Evolutionary conservation across 2,329 filamentous ascomycete genomes (phyloP), one percentile per base, ranked within the genome.

Genomic region (Rutstroemia sydowiana): DNA sequence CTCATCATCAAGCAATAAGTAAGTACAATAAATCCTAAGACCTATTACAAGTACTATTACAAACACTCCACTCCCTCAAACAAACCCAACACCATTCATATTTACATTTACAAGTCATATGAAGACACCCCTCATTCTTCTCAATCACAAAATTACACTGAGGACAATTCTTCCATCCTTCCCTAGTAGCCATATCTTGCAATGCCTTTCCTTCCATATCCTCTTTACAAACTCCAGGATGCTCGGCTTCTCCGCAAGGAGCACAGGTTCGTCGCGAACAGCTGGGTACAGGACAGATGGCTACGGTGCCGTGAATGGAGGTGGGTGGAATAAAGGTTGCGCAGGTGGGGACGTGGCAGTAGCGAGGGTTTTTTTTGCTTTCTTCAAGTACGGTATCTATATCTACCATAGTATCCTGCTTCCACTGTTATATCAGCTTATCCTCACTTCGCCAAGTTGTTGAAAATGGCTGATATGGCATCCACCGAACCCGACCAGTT

Each of bases 21-120:
- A n/a, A n/a, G n/a, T n/a, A n/a, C n/a, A n/a, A 4, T 26, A 26
- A 26, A 8, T 26, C 23, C 23, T 26, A 42, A 23, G 39, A 42
- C 39, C 39, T 21, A 20, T 50, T 45, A 51, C 57, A 60, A 41
- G 52, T 54, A 52, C 51, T 55, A 6, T 49, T 54, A 53, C 58
- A 61, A 3, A 45, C 36, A 11, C 34, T 45, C 59, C 58, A 61
- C 14, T 59, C 54, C 23, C 54, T 48, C 39, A 54, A 47, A 55
- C 62, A 66, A 16, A 51, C 57, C 53, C 63, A 65, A 48, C 62
- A 65, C 59, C 61, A 65, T 20, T 64, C 54, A 14, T 51, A 44
- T 16, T 55, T 39, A 56, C 63, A 66, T 18, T 52, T 53, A 55
- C 62, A 66, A 10, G 57, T 65, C 58, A 66, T 66, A 46, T 66